These are phyloP conservation scores for Mortierella sp. DNA, from an alignment of 371 early-diverging fungal species.

Conservation along the genomic window DNA sequence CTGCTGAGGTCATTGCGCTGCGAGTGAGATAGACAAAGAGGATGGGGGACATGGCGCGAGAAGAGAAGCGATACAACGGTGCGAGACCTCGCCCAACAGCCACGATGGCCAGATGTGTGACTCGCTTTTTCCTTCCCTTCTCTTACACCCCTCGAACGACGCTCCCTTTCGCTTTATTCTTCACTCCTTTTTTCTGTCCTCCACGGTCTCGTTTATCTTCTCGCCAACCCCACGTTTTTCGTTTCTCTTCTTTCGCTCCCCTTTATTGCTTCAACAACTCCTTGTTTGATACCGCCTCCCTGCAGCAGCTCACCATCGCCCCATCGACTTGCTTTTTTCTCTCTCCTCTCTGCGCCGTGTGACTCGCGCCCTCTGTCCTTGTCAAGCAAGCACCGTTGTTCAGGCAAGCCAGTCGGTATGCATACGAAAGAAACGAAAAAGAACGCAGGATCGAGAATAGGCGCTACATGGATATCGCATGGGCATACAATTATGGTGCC, in stretches of 20 bases:
- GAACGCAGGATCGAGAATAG: background rate
- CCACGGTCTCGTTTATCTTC: background rate
- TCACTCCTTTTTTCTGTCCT: background rate
- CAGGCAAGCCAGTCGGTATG: background rate
- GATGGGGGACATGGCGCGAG: background rate
- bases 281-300: background rate
- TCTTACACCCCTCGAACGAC: background rate
- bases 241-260: background rate
- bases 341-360: background rate
- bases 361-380: background rate
- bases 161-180: background rate
- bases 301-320: background rate
- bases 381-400: background rate
- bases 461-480: background rate
- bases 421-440: background rate
- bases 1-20: background rate
- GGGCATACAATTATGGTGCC: background rate
- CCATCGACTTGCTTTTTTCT: background rate
- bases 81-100: background rate
- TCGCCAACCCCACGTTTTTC: background rate
- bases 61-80: background rate
- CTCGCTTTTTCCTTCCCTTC: background rate
- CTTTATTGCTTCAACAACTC: background rate
- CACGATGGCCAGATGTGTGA: background rate
- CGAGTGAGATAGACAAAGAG: background rate